A percentile compares a stretch with the other conserved stretches of the same genome.
Evolutionary conservation across 2,329 filamentous ascomycete species (phyloP).

Genomic region (Coniochaeta sp.): DNA sequence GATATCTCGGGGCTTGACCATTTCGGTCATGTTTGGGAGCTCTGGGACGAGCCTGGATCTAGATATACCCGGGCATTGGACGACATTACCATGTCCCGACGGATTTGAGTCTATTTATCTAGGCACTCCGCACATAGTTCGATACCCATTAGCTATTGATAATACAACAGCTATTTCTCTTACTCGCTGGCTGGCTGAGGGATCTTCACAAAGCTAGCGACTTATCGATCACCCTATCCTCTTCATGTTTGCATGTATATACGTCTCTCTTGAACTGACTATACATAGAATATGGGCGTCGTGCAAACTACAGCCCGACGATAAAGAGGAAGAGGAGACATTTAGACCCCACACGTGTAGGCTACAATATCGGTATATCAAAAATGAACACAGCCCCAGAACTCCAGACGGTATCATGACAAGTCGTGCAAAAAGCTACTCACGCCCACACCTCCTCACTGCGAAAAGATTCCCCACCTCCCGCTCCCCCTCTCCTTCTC

Average conservation of each 20-base stretch:
- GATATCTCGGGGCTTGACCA: neutral
- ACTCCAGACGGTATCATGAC: slow-evolving; percentile 2
- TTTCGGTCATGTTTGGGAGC: neutral
- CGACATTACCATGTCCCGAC: neutral
- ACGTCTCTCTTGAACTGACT: neutral
- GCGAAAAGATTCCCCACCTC: neutral
- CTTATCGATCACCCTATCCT: neutral
- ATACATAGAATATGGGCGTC: neutral
- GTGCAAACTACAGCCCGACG: neutral
- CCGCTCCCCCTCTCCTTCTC: slow-evolving; percentile 1
- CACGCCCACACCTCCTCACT: neutral
- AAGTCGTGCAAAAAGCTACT: neutral
- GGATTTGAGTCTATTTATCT: neutral
- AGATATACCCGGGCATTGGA: neutral
- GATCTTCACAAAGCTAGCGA: neutral
- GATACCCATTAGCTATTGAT: neutral
- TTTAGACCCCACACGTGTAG: neutral
- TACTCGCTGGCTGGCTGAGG: no score
- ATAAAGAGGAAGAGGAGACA: neutral
- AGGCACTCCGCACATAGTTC: neutral
- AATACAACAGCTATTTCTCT: no score
- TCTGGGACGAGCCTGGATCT: neutral
- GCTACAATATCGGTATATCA: neutral
- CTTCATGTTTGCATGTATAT: neutral
- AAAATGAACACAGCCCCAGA: neutral